These are phyloP conservation scores for Heterobasidion irregulare DNA, from an alignment of 1,284 basidiomycete species.

Conservation along the genomic window DNA sequence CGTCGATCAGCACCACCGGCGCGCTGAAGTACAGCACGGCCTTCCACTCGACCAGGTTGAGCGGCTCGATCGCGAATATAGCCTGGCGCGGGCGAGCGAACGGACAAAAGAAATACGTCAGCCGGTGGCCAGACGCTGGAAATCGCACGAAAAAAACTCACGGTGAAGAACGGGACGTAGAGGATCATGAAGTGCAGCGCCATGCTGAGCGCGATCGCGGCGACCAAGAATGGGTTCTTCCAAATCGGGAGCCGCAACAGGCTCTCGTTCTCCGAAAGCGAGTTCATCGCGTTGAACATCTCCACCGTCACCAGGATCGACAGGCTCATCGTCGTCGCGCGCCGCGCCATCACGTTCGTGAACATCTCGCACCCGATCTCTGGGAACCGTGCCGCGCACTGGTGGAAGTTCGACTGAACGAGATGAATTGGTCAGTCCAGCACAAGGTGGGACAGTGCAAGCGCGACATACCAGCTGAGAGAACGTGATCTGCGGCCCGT, in stretches of 20 bases:
- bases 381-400: conserved; percentile 77
- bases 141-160: conserved; percentile 29
- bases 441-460: background rate
- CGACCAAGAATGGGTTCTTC: conserved; percentile 91
- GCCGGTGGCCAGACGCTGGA: conserved; percentile 5
- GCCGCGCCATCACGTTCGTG: conserved; percentile 72
- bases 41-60: conserved; percentile 92
- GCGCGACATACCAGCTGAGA: conserved; percentile 72
- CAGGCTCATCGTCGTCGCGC: conserved; percentile 93
- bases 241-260: conserved; percentile 84
- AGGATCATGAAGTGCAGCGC: conserved; percentile 88
- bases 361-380: conserved; percentile 95
- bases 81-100: conserved; percentile 30
- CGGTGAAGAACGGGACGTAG: conserved; percentile 92
- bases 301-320: conserved; percentile 93
- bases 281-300: conserved; percentile 99
- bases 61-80: conserved; percentile 87
- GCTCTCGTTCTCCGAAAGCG: conserved; percentile 96
- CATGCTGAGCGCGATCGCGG: conserved; percentile 85
- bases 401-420: conserved; percentile 85
- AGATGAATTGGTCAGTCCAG: background rate
- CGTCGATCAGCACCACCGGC: conserved; percentile 89
- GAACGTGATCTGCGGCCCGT: conserved; percentile 90
- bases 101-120: background rate
- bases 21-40: conserved; percentile 87